Conservation (phyloP, 805 yeast species). For the Yamadazyma kitorensis region DNA sequence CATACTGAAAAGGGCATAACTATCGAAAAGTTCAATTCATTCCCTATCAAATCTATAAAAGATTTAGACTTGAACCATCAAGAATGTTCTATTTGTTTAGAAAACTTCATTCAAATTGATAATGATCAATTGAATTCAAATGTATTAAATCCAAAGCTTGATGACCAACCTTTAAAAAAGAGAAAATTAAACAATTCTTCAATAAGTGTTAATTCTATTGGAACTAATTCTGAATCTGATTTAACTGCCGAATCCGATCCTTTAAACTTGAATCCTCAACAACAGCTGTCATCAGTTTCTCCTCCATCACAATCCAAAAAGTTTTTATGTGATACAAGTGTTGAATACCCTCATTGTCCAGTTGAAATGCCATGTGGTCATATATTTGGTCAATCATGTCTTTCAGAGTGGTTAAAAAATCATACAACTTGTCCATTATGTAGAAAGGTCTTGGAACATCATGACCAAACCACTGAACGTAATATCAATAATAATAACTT, state of each 20-base stretch:
- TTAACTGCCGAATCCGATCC: conserved; percentile 1
- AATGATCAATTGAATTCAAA: no score
- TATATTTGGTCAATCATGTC: conserved; percentile 81
- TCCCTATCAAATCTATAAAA: conserved; percentile 30
- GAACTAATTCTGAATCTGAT: conserved; percentile 1
- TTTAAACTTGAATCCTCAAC: no score
- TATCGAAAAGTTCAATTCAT: conserved; percentile 47
- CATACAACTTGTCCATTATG: conserved; percentile 86
- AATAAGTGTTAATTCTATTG: conserved; percentile 2
- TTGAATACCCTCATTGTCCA: conserved; percentile 53
- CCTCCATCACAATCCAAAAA: no score
- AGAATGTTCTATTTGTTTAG: conserved; percentile 66
- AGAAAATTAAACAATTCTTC: no score
- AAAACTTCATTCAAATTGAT: no score
- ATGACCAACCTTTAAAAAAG: no score
- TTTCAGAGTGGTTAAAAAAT: conserved; percentile 75
- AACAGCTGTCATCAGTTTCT: conserved; percentile 3
- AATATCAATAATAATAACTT: conserved; percentile 1
- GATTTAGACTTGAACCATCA: conserved; percentile 27
- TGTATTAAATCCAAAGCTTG: no score
- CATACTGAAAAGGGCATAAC: conserved; percentile 53
- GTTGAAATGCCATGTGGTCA: conserved; percentile 82
- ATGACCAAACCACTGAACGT: neutral
- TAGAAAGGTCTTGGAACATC: conserved; percentile 46
- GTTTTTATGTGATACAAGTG: conserved; percentile 16